Percentiles rank a stretch among this genome's conserved stretches.
phyloP scores from a whole-genome alignment of 2,329 filamentous ascomycete species.

The Trichoderma guizhouense region DNA sequence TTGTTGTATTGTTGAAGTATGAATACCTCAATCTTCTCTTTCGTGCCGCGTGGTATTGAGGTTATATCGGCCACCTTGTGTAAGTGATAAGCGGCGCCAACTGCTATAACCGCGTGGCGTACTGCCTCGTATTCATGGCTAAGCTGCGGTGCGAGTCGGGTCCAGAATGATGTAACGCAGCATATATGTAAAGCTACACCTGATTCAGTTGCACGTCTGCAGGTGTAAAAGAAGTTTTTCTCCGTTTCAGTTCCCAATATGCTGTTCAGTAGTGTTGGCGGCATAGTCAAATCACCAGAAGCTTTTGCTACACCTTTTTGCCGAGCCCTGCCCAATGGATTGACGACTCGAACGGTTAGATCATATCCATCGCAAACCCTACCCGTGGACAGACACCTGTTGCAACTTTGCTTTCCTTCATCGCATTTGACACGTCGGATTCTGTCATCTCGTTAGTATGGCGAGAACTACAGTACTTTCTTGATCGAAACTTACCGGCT shows the following conservation, averaged over 20 bases:
- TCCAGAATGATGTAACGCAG: neutral
- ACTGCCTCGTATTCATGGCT: neutral
- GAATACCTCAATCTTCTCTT: neutral
- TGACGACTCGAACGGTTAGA: neutral
- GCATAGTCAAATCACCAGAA: neutral
- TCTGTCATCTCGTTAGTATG: neutral
- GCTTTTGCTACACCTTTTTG: neutral
- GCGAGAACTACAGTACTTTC: neutral
- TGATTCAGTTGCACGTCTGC: neutral
- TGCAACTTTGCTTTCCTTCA: neutral
- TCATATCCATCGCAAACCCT: neutral
- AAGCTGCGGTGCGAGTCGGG: neutral
- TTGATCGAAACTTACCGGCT: neutral
- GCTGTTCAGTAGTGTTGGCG: neutral
- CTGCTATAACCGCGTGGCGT: neutral
- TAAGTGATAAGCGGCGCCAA: neutral
- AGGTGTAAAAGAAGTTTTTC: neutral
- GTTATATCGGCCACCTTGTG: neutral
- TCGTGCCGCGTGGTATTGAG: neutral
- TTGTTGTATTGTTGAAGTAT: neutral
- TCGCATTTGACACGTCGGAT: neutral
- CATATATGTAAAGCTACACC: neutral
- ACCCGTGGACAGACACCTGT: neutral
- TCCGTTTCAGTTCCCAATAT: neutral
- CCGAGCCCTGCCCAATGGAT: neutral